A percentile compares a stretch with the other conserved stretches of the same genome.
Evolutionary conservation across 2,329 filamentous ascomycete species (phyloP).

Genomic region (Pseudogymnoascus sp.): DNA sequence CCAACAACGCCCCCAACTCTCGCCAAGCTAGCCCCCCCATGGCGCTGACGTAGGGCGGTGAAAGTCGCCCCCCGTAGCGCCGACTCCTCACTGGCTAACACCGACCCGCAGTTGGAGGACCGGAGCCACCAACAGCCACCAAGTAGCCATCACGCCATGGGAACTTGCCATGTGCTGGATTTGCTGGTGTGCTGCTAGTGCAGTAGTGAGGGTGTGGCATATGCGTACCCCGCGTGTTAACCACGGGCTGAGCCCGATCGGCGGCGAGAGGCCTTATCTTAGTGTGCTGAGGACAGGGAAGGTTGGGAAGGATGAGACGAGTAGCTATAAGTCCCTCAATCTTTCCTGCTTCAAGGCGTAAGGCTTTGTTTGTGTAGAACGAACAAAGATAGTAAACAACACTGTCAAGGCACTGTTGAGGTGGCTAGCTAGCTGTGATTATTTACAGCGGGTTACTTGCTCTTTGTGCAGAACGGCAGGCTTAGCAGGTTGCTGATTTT

Average conservation of each 20-base stretch:
- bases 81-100: background rate
- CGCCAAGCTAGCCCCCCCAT: background rate
- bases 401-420: background rate
- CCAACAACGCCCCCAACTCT: background rate
- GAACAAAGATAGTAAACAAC: background rate
- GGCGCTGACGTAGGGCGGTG: background rate
- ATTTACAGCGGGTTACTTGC: background rate
- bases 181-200: background rate
- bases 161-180: background rate
- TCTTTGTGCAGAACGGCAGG: background rate
- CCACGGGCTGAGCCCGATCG: background rate
- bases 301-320: background rate
- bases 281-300: background rate
- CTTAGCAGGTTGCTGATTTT: background rate
- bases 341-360: background rate
- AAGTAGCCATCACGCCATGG: background rate
- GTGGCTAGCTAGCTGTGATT: background rate
- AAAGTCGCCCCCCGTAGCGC: background rate
- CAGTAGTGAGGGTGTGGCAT: background rate
- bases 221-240: constrained; percentile 2
- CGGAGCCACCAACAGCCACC: too few species aligned
- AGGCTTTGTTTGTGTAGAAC: background rate
- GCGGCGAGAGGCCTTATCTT: background rate
- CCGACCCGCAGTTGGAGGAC: background rate
- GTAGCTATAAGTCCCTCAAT: background rate